Base-by-base conservation (phyloP, 345 rosid genomes). In the Citrus mangshanensis region DNA sequence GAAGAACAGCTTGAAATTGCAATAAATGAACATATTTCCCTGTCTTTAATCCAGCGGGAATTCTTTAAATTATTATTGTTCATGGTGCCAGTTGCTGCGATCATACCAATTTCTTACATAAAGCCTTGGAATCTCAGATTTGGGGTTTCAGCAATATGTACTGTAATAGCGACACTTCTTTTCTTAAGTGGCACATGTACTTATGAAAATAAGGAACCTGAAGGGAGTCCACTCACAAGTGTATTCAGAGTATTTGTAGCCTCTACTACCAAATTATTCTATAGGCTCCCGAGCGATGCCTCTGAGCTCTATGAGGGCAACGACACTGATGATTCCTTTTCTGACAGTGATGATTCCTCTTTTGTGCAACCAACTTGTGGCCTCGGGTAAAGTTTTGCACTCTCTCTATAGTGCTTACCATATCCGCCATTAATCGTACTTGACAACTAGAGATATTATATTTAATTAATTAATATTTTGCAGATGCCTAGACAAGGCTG, bases 401-500 rank as follows among this genome's bases (percentile, higher is more conserved):
- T 7, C 38, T 12, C 9, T 71, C 7, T 35, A 35, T 30, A 25
- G 2, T 10, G 49, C 4, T 42, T 42, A 42, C 14, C 49, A 42
- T 42, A 12, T 42, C 16, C 16, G 49, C 49, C 49, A 12, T 42
- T 12, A 42, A 42, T 42, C 14, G 49, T 3, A 42, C 49, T 12
- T 12, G 49, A 12, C 14, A 42, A 12, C 49, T 3, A 42, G 49
- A 3, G 14, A 42, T 42, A 12, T 42, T 42, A 4, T 42, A 10
- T 42, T 42, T 10, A 42, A 42, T 42, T 12, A 42, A 12, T 10
- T 10, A 10, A 4, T 42, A 1, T 79, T 66, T 63, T 40, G 63
- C 70, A 83, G 86, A 76, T 83, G 22, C 62, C 63, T 83, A 12
- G 90, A 85, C 76, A 80, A 78, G 71, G 90, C 90, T 75, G 85